Percentiles rank a stretch among this genome's conserved stretches.
Conservation (phyloP, 2,329 filamentous ascomycete species). For the Colletotrichum paranaense region DNA sequence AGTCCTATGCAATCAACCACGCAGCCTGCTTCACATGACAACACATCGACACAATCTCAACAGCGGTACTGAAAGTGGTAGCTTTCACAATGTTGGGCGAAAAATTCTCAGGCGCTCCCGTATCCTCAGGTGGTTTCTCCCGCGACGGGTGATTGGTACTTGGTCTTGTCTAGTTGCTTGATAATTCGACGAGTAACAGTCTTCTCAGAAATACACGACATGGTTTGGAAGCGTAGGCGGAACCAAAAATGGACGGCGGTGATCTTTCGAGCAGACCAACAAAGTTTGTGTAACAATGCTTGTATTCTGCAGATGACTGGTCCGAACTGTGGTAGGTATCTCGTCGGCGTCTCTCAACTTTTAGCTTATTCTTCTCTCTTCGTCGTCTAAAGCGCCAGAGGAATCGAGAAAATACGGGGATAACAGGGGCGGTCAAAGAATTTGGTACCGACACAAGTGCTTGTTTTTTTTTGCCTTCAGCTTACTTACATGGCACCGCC, state of each 20-base stretch:
- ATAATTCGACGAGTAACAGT: neutral
- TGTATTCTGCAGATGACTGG: neutral
- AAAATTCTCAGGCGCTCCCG: neutral
- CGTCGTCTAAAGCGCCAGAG: neutral
- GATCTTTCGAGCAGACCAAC: neutral
- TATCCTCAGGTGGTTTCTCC: neutral
- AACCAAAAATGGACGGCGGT: neutral
- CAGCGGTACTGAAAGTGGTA: neutral
- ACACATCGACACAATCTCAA: neutral
- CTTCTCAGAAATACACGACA: neutral
- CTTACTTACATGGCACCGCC: conserved; percentile 30
- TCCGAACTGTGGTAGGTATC: neutral
- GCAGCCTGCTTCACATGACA: conserved; percentile 25
- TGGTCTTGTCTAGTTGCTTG: neutral
- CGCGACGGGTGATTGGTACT: neutral
- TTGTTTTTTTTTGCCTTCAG: conserved; percentile 18
- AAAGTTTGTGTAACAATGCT: neutral
- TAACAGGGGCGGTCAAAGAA: conserved; percentile 4
- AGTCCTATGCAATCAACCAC: conserved; percentile 15
- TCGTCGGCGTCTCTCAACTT: conserved; percentile 1
- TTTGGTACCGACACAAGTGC: neutral
- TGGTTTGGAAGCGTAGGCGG: neutral
- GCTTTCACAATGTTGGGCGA: neutral
- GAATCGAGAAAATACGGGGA: conserved; percentile 1
- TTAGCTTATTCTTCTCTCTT: neutral